Base-by-base conservation (phyloP, 2,329 filamentous ascomycete species). In the Diatrype stigma region DNA sequence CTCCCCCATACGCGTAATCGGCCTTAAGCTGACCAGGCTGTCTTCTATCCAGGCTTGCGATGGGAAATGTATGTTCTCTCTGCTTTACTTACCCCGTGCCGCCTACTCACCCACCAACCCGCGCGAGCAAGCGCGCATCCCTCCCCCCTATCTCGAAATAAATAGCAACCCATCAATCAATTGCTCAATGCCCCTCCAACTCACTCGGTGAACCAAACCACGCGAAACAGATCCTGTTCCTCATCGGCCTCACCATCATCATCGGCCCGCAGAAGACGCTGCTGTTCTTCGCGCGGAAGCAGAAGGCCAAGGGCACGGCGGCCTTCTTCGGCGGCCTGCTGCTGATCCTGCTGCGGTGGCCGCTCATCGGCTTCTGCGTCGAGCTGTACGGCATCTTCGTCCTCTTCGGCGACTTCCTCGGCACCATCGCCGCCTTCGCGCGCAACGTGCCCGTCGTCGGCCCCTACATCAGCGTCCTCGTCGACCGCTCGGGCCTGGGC, bases 351-450 rank as follows among this genome's bases (percentile, higher is more conserved):
- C 70, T 96, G 64, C 83, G 88, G 54, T 99, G 94, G 92, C 89
- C 94, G 0, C 79, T 99, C 50, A 81, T 94, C 56, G 94, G 94
- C 26, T 99, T 99, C 73, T 64, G 87, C 51, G 81, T 97, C 60
- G 94, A 99, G 72, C 72, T 93, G 3, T 97, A 97, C 72, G 94
- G 94, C 28, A 93, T 99, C 59, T 81, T 95, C 60, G 82, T 96
- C 47, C 75, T 99, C 34, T 99, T 99, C 73, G 94, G 94, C 34
- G 94, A 99, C 71, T 97, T 97, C 73, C 80, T 97, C 52, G 89
- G 91, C 46, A 97, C 93, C 19, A 92, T 97, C 58, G 89, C 88
- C 0, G 84, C 89, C 16, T 96, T 97, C 65, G 89, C 90, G 37
- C 85, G 89, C 51, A 90, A 89, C 54, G 73, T 96, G 11, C 93